Percentiles rank a stretch among this genome's conserved stretches.
These are phyloP conservation scores for Cucumis hystrix DNA, from an alignment of 306 rosid species.

Conservation along the genomic window DNA sequence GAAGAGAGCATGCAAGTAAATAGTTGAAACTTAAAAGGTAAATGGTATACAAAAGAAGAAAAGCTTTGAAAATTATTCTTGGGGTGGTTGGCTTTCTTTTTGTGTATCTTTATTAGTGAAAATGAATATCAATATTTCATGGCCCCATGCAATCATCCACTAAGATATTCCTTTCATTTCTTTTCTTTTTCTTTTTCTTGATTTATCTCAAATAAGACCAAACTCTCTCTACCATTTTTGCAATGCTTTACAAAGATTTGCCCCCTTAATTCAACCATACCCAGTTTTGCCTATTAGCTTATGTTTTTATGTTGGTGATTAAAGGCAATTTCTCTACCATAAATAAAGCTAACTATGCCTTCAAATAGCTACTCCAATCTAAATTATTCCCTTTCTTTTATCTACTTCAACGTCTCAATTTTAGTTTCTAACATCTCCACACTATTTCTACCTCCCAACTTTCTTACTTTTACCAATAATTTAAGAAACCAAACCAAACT, in stretches of 20 bases:
- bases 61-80: background rate
- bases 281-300: background rate
- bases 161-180: background rate
- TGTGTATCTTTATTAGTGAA: background rate
- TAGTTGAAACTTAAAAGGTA: background rate
- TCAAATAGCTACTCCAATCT: too few relatives aligned
- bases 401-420: too few relatives aligned
- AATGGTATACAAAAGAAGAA: background rate
- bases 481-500: too few relatives aligned
- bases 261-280: background rate
- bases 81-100: background rate
- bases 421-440: too few relatives aligned
- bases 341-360: background rate
- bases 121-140: background rate
- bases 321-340: background rate
- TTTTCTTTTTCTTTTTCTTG: too few relatives aligned
- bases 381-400: too few relatives aligned
- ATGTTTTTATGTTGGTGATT: background rate
- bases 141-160: slow-evolving; percentile 1
- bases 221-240: slow-evolving; percentile 1
- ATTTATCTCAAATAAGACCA: background rate
- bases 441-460: too few relatives aligned
- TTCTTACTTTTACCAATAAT: too few relatives aligned
- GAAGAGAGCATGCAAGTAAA: background rate
- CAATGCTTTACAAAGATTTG: background rate